Evolutionary conservation across 148 eudicot genomes (phyloP).

Genomic region (Rhododendron kiyosumense): DNA sequence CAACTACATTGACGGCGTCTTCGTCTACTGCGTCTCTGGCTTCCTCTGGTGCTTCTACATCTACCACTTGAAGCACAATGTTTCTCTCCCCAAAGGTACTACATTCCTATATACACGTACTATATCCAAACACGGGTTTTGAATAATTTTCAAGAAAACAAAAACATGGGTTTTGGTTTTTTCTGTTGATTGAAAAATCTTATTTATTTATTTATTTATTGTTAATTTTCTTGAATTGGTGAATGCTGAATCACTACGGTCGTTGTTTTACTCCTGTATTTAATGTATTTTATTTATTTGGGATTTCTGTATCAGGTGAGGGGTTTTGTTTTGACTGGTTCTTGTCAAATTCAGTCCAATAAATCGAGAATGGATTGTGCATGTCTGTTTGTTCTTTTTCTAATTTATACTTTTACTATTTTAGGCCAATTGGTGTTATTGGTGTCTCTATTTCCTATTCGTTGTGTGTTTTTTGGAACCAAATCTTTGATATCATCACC

Average conservation of each 20-base stretch:
- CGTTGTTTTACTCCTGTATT: neutral
- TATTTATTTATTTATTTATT: no score
- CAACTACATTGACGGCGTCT: constrained; percentile 56
- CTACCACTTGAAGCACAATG: constrained; percentile 70
- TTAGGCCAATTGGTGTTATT: neutral
- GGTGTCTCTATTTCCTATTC: neutral
- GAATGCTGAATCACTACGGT: neutral
- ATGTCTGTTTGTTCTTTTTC: neutral
- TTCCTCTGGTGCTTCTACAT: constrained; percentile 82
- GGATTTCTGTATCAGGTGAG: neutral
- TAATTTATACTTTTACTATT: neutral
- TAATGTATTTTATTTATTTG: neutral
- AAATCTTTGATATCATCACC: neutral
- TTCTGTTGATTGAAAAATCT: neutral
- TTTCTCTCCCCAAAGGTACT: constrained; percentile 81
- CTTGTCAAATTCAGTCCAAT: neutral
- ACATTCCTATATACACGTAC: neutral
- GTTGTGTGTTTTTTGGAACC: no score
- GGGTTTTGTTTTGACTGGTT: neutral
- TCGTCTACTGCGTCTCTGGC: constrained; percentile 64
- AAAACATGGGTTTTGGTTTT: neutral
- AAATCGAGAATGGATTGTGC: neutral
- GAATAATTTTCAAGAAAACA: neutral
- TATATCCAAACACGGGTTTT: neutral
- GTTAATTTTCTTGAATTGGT: neutral